Percentiles rank a stretch among this genome's conserved stretches.
Evolutionary conservation across 345 rosid species (phyloP).

Genomic region (Eucalyptus viminalis): DNA sequence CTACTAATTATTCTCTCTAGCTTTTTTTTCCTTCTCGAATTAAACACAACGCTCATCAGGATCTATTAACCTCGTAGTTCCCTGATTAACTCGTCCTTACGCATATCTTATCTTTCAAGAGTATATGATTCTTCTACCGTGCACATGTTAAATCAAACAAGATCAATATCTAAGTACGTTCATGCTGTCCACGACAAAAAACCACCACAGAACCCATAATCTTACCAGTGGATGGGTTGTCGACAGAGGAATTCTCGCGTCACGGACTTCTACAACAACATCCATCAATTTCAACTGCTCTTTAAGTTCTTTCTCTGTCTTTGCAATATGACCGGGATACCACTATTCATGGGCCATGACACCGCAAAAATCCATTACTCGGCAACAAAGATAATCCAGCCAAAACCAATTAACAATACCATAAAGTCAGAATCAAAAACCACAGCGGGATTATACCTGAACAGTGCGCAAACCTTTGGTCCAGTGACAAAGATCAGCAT

Average conservation of each 20-base stretch:
- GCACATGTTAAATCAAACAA: neutral
- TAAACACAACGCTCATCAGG: neutral
- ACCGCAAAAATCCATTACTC: neutral
- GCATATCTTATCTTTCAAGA: neutral
- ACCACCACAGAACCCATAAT: neutral
- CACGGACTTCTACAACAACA: conserved; percentile 89
- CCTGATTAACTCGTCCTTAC: neutral
- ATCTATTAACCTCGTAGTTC: neutral
- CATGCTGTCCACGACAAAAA: neutral
- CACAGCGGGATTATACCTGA: conserved; percentile 29
- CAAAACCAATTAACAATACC: neutral
- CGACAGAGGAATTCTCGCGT: conserved; percentile 87
- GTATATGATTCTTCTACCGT: neutral
- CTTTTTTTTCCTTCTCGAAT: neutral
- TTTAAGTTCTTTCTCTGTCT: conserved; percentile 82
- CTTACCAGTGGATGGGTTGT: conserved; percentile 80
- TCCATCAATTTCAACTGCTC: conserved; percentile 94
- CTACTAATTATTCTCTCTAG: neutral
- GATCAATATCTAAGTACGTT: neutral
- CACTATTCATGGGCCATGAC: conserved; percentile 34
- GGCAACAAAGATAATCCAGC: neutral
- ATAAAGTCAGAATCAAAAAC: neutral
- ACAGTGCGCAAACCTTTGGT: conserved; percentile 63
- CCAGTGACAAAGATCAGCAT: conserved; percentile 72
- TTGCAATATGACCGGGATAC: conserved; percentile 99